A percentile compares a stretch with the other conserved stretches of the same genome.
Evolutionary conservation across 345 rosid species (phyloP).

Genomic region (Triadica sebifera): DNA sequence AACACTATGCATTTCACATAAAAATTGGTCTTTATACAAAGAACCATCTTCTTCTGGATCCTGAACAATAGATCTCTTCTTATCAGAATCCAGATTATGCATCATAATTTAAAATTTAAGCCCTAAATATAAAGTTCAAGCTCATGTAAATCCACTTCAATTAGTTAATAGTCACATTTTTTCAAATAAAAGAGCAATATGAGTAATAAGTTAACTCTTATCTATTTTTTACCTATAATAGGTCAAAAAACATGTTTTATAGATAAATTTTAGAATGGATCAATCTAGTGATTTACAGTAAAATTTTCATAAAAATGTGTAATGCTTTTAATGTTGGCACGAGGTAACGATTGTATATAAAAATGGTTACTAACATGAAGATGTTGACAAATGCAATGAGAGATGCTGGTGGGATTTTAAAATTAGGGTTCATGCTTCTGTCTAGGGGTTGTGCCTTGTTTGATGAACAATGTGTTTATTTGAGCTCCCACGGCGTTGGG

Average conservation of each 20-base stretch:
- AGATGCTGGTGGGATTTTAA: slow-evolving; percentile 70
- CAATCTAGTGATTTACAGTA: too few relatives aligned
- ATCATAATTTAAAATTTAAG: too few relatives aligned
- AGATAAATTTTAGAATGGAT: too few relatives aligned
- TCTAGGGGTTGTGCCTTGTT: slow-evolving; percentile 66
- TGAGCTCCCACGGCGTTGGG: slow-evolving; percentile 55
- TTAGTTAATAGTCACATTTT: too few relatives aligned
- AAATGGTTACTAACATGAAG: slow-evolving; percentile 56
- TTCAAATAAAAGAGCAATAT: too few relatives aligned
- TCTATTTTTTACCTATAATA: too few relatives aligned
- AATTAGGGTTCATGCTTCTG: slow-evolving; percentile 49
- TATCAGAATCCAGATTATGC: background rate
- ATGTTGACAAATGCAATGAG: slow-evolving; percentile 63
- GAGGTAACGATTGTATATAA: slow-evolving; percentile 50
- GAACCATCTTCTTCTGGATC: slow-evolving; percentile 18
- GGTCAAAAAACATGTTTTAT: slow-evolving; percentile 76
- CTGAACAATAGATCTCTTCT: slow-evolving; percentile 9
- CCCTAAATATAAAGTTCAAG: too few relatives aligned
- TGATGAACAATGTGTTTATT: slow-evolving; percentile 56
- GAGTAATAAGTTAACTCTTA: too few relatives aligned
- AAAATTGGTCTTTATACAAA: slow-evolving; percentile 7
- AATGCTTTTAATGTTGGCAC: slow-evolving; percentile 42
- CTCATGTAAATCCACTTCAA: too few relatives aligned
- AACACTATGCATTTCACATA: too few relatives aligned
- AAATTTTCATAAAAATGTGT: too few relatives aligned